Base-by-base conservation (phyloP, 257 asterid species). In the Dorcoceras hygrometricum region DNA sequence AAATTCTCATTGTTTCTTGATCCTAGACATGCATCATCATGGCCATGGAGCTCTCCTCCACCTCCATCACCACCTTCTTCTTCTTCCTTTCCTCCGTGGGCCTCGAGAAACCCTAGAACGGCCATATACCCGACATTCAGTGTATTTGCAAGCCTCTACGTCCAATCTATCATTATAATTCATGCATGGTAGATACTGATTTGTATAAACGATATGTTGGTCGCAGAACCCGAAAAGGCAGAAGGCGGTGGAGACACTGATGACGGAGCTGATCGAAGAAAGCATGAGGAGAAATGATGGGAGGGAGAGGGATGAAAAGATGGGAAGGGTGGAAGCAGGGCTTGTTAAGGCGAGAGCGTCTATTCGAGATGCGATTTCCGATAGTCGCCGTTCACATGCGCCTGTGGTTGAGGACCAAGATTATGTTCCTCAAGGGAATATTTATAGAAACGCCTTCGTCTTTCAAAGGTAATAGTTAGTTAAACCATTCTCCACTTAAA, bases 91-190 rank as follows among this genome's bases (percentile, higher is more conserved):
- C 11, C 53, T 66, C 19, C 43, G 55, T 4, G 59, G 46, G 20
- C 8, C 6, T 23, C 22, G 19, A 1, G 24, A 16, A 66, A 79
- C 59, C 77, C 77, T 2, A 71, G 51, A 55, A 62, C 50, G 28
- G 74, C 82, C 32, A 11, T 88, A 5, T 88, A 88, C 73, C 95
- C 92, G 6, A 78, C 73, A 18, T 88, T 83, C 84, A 66, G 53
- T 54, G 95, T 87, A 80, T 71, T n/a, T n/a, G 7, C 50, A 39
- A 39, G 11, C 4, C 16, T 34, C 7, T 7, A 29, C 5, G 34
- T 1, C 5, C 3, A 7, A 51, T 63, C n/a, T 22, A 10, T 34
- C 67, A 56, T n/a, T n/a, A 16, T 32, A 8, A 2, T 56, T 12
- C 3, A 3, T 29, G 10, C 57, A 16, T 11, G 4, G 29, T 26